phyloP scores from a whole-genome alignment of 2,329 filamentous ascomycete species.

The Pyrenochaeta sp. region DNA sequence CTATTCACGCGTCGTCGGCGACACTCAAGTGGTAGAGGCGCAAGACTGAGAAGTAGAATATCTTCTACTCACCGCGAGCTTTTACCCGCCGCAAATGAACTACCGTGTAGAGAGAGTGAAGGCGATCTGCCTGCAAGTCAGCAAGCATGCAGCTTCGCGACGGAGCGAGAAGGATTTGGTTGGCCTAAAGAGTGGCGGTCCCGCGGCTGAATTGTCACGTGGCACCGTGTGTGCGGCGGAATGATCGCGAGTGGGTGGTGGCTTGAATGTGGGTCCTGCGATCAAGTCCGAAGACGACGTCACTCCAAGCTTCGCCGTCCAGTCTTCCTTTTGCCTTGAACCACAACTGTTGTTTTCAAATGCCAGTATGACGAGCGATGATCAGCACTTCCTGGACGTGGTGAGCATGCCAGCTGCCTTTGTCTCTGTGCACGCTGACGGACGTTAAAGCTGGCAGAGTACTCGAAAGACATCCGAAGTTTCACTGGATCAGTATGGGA shows the following conservation, averaged over 20 bases:
- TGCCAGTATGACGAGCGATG: conserved; percentile 75
- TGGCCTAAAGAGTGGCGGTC: background rate
- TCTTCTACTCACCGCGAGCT: background rate
- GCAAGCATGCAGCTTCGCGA: conserved; percentile 19
- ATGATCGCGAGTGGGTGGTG: conserved; percentile 16
- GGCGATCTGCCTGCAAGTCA: conserved; percentile 21
- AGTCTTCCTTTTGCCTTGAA: background rate
- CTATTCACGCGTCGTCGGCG: conserved; percentile 32
- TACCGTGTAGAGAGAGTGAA: conserved; percentile 14
- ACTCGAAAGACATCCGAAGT: conserved; percentile 71
- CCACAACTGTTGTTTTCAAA: background rate
- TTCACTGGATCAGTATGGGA: conserved; percentile 80
- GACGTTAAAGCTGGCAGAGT: conserved; percentile 61
- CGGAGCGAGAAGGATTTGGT: conserved; percentile 11
- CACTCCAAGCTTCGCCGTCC: conserved; percentile 3
- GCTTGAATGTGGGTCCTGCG: conserved; percentile 18
- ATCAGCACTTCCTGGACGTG: conserved; percentile 79
- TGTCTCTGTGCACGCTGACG: conserved; percentile 14
- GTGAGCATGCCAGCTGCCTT: conserved; percentile 59
- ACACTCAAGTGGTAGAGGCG: conserved; percentile 18
- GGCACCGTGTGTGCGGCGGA: conserved; percentile 10
- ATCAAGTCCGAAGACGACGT: conserved; percentile 9
- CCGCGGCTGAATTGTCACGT: conserved; percentile 7
- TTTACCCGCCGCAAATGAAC: conserved; percentile 10
- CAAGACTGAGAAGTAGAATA: conserved; percentile 10